phyloP scores from a whole-genome alignment of 208 protist genomes.

The Trypanosoma melophagium region DNA sequence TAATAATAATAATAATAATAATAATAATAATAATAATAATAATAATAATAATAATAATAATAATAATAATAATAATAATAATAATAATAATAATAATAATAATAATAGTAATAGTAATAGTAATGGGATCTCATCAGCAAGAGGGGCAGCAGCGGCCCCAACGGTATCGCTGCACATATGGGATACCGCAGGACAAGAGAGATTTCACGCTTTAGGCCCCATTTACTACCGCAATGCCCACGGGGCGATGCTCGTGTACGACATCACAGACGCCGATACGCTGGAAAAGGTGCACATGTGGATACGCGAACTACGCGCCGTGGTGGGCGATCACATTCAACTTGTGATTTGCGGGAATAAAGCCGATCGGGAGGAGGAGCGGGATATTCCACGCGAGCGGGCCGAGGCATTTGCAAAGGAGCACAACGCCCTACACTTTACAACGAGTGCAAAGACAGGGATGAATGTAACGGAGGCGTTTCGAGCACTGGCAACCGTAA shows the following conservation, averaged over 20 bases:
- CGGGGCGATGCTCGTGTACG: constrained; percentile 94
- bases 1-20: constrained; percentile 12
- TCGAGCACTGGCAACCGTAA: constrained; percentile 51
- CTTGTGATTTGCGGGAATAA: constrained; percentile 96
- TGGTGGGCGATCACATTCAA: constrained; percentile 88
- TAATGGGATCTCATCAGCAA: too few species aligned
- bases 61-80: constrained; percentile 10
- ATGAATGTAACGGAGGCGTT: constrained; percentile 68
- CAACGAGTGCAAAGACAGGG: constrained; percentile 72
- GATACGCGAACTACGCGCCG: constrained; percentile 93
- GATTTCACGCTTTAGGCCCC: constrained; percentile 79
- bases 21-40: background rate
- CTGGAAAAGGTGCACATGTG: constrained; percentile 93
- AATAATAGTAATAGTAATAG: too few species aligned
- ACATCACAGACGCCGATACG: constrained; percentile 93
- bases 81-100: too few species aligned
- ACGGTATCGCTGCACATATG: constrained; percentile 65
- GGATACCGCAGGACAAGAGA: constrained; percentile 82
- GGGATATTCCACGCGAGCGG: constrained; percentile 69
- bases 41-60: constrained; percentile 18
- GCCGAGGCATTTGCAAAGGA: constrained; percentile 62
- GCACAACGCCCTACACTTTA: constrained; percentile 64
- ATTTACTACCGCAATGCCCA: constrained; percentile 87
- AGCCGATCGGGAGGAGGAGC: constrained; percentile 73
- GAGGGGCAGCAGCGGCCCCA: too few species aligned